Evolutionary conservation across 352 stramenopile genomes (phyloP).

Genomic region (Aphanomyces invadans): DNA sequence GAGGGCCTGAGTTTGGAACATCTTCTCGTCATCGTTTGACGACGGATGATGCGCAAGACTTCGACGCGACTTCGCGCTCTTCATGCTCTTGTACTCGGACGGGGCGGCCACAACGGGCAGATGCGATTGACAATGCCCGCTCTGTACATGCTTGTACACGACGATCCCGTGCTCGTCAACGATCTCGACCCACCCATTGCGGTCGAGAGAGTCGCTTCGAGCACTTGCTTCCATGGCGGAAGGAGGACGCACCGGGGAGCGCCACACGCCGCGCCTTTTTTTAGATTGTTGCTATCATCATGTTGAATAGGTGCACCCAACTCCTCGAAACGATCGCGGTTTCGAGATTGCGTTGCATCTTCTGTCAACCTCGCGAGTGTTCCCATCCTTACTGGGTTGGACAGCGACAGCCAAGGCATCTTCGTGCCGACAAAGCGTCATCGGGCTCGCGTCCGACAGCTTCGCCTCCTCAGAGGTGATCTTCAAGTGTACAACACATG

Average conservation of each 20-base stretch:
- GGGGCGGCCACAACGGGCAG: background rate
- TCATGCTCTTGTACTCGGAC: background rate
- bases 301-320: too few species aligned
- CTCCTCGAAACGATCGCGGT: too few species aligned
- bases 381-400: too few species aligned
- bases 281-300: too few species aligned
- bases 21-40: background rate
- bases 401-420: too few species aligned
- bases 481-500: too few species aligned
- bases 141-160: constrained; percentile 1
- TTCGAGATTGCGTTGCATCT: too few species aligned
- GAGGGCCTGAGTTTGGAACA: background rate
- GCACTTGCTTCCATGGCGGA: background rate
- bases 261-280: background rate
- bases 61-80: background rate
- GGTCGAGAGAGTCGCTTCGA: background rate
- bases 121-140: constrained; percentile 16
- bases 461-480: too few species aligned
- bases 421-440: too few species aligned
- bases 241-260: background rate
- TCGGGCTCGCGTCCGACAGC: too few species aligned
- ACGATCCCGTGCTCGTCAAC: background rate
- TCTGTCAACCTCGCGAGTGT: too few species aligned
- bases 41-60: background rate
- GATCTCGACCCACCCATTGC: constrained; percentile 9